phyloP scores from a whole-genome alignment of 371 early-diverging fungal genomes.

The Capniomyces stellatus region DNA sequence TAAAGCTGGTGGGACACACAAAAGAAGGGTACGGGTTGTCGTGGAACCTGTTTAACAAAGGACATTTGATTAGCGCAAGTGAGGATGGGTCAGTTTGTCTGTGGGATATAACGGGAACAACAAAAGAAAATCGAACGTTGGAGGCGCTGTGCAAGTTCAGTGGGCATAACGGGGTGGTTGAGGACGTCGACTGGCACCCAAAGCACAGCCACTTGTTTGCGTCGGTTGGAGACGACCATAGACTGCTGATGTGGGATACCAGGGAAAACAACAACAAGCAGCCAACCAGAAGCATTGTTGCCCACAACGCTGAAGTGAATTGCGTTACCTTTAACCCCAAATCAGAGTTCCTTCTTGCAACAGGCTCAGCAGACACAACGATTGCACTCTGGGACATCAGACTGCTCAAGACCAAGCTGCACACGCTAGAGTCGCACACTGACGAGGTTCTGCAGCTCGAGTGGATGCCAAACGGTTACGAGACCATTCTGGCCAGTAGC shows the following conservation, averaged over 20 bases:
- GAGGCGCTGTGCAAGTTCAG: conserved; percentile 53
- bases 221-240: conserved; percentile 90
- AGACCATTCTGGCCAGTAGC: conserved; percentile 81
- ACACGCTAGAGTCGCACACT: conserved; percentile 76
- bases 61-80: conserved; percentile 62
- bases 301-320: conserved; percentile 84
- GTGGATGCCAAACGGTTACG: conserved; percentile 83
- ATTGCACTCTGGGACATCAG: conserved; percentile 95
- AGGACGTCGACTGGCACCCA: conserved; percentile 90
- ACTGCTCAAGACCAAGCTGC: conserved; percentile 58
- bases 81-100: conserved; percentile 75
- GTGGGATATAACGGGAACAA: conserved; percentile 39
- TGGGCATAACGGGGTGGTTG: conserved; percentile 81
- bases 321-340: conserved; percentile 82
- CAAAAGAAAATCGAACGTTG: conserved; percentile 46
- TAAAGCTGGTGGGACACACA: conserved; percentile 72
- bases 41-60: conserved; percentile 45
- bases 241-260: conserved; percentile 67
- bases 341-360: conserved; percentile 77
- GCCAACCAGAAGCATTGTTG: conserved; percentile 49
- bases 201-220: conserved; percentile 67
- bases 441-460: conserved; percentile 80
- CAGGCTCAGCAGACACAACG: conserved; percentile 88
- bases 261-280: conserved; percentile 31
- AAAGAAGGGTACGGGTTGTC: conserved; percentile 84